These are phyloP conservation scores for Fusarium mexicanum DNA, from an alignment of 2,329 filamentous ascomycete species.

Conservation along the genomic window DNA sequence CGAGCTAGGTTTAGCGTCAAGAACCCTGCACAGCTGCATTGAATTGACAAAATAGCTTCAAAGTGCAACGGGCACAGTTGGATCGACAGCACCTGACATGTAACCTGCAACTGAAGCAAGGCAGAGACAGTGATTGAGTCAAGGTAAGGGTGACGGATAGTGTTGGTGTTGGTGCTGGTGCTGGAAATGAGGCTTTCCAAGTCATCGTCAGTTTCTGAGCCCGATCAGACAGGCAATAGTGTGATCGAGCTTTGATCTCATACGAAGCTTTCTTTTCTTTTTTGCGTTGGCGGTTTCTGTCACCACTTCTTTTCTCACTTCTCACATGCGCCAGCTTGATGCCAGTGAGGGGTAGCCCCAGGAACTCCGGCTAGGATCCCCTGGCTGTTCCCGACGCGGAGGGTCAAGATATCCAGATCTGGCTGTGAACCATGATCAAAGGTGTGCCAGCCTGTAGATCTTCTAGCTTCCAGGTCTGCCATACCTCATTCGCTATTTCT, in stretches of 20 bases:
- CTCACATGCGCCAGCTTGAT: constrained; percentile 33
- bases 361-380: constrained; percentile 42
- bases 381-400: constrained; percentile 37
- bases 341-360: constrained; percentile 44
- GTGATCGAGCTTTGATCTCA: background rate
- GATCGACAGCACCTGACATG: constrained; percentile 28
- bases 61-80: constrained; percentile 10
- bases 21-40: constrained; percentile 24
- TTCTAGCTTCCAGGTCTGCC: background rate
- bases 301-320: constrained; percentile 38
- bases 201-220: background rate
- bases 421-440: constrained; percentile 38
- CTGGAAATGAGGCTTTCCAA: background rate
- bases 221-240: constrained; percentile 5
- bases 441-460: constrained; percentile 36
- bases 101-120: constrained; percentile 27
- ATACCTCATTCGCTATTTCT: constrained; percentile 19
- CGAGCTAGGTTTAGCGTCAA: constrained; percentile 39
- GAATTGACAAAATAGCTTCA: constrained; percentile 32
- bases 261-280: constrained; percentile 9
- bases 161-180: background rate
- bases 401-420: constrained; percentile 40
- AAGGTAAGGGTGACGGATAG: constrained; percentile 4
- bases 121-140: constrained; percentile 26
- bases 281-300: constrained; percentile 15